Evolutionary conservation across 352 stramenopile species (phyloP), one percentile per base, ranked within the genome.

Genomic region (Phytophthora multivora): DNA sequence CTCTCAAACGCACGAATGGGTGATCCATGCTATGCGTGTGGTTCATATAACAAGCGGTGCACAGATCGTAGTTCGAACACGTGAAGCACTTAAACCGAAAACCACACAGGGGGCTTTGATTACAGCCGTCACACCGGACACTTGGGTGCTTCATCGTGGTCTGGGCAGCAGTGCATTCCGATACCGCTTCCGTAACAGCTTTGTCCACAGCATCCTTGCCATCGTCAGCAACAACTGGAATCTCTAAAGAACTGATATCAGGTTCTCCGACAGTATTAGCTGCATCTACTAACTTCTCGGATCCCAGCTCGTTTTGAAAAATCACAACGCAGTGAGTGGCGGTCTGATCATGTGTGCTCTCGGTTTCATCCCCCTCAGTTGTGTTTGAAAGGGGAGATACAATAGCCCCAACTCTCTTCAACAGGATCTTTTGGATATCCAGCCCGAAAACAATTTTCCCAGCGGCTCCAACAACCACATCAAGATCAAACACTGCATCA

Each of bases 41-140:
- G 25, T 75, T 78, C 42, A 74, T 76, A 50, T 93, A 93, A 58
- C 85, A 93, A 2, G 55, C 70, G 2, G 63, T 70, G 43, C 85
- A 93, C 18, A 93, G 61, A 53, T 93, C 85, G 59, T 91, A 93
- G 47, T 93, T 91, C 0, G 83, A 51, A 35, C 85, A 93, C 8
- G 68, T 77, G 30, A 83, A 88, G 23, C 85, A 93, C 62, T 93
- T 93, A 58, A 91, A 91, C 11, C 85, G 79, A 48, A 78, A 90
- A 10, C 85, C 85, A 36, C 66, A 60, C 30, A 93, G 47, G 0
- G 85, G 85, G 51, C 69, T 91, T 46, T 88, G 76, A 52, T 89
- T 86, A 46, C 85, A 93, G 11, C 83, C 81, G 54, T 93, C 85
- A 55, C 85, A 93, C 15, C 83, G 80, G n/a, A 93, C 85, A 50